These are phyloP conservation scores for Scheffersomyces quercinus DNA, from an alignment of 1,139 yeast genomes.

Conservation along the genomic window DNA sequence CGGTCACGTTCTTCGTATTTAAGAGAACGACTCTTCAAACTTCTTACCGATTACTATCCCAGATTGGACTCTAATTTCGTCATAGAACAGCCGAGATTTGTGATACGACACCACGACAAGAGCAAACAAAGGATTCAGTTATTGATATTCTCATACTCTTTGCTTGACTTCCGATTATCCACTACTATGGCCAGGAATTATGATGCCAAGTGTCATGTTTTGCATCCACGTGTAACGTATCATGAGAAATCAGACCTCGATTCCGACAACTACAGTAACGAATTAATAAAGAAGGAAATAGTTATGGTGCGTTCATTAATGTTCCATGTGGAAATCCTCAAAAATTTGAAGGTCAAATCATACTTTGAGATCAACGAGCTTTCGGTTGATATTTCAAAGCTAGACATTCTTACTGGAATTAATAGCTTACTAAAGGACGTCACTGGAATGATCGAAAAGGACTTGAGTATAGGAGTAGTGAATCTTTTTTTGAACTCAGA, in stretches of 20 bases:
- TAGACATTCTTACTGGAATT: conserved; percentile 35
- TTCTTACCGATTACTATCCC: conserved; percentile 48
- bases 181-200: conserved; percentile 39
- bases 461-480: conserved; percentile 30
- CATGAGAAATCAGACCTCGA: conserved; percentile 1
- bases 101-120: conserved; percentile 31
- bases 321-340: conserved; percentile 27
- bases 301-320: conserved; percentile 22
- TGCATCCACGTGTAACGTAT: conserved; percentile 35
- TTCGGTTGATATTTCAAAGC: conserved; percentile 28
- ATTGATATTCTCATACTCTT: conserved; percentile 38
- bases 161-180: conserved; percentile 36
- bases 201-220: conserved; percentile 35
- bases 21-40: conserved; percentile 15
- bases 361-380: conserved; percentile 23
- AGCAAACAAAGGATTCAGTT: conserved; percentile 24
- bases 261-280: conserved; percentile 3
- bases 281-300: conserved; percentile 18
- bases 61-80: conserved; percentile 40
- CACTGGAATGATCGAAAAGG: conserved; percentile 26
- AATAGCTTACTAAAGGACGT: conserved; percentile 29
- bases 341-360: conserved; percentile 30
- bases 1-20: background rate
- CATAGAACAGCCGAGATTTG: conserved; percentile 45
- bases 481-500: conserved; percentile 30